Conservation (phyloP, 1,284 basidiomycete species). For the Boletus smithii region DNA sequence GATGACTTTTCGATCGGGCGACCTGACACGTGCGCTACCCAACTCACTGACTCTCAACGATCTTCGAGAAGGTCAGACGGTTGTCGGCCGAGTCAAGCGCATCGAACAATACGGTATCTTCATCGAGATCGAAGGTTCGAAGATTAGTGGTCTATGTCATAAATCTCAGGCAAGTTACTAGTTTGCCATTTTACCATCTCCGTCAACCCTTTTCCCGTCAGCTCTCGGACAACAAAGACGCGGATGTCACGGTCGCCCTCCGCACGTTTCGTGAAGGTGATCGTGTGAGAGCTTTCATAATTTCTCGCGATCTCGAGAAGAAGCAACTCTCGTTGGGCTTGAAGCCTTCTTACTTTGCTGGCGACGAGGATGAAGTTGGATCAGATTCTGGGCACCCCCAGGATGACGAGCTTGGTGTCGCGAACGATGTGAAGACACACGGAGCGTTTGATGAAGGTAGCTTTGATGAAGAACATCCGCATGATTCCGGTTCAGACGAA, state of each 20-base stretch:
- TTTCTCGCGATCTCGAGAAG: constrained; percentile 71
- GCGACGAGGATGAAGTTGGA: constrained; percentile 35
- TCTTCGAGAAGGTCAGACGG: constrained; percentile 71
- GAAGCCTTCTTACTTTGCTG: constrained; percentile 84
- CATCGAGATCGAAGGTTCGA: constrained; percentile 80
- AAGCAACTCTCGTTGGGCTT: constrained; percentile 83
- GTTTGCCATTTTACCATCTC: not conserved
- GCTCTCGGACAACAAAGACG: constrained; percentile 83
- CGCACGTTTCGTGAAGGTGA: constrained; percentile 86
- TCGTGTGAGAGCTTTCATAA: constrained; percentile 76
- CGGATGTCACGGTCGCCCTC: constrained; percentile 74
- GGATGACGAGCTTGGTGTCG: constrained; percentile 31
- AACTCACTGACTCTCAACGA: constrained; percentile 50
- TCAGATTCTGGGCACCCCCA: constrained; percentile 12
- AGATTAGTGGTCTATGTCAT: constrained; percentile 90
- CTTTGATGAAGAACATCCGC: constrained; percentile 20
- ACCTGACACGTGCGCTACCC: constrained; percentile 44
- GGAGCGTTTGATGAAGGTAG: constrained; percentile 24
- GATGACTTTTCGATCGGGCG: constrained; percentile 75
- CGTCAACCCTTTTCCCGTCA: constrained; percentile 30
- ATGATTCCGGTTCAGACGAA: constrained; percentile 21
- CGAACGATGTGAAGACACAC: constrained; percentile 25
- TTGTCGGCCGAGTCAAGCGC: constrained; percentile 71
- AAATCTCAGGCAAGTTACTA: constrained; percentile 70
- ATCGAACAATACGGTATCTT: constrained; percentile 91